Percentiles rank a stretch among this genome's conserved stretches.
Evolutionary conservation across 768 basidiomycete genomes (phyloP).

Genomic region (Leucosporidium yakuticum): DNA sequence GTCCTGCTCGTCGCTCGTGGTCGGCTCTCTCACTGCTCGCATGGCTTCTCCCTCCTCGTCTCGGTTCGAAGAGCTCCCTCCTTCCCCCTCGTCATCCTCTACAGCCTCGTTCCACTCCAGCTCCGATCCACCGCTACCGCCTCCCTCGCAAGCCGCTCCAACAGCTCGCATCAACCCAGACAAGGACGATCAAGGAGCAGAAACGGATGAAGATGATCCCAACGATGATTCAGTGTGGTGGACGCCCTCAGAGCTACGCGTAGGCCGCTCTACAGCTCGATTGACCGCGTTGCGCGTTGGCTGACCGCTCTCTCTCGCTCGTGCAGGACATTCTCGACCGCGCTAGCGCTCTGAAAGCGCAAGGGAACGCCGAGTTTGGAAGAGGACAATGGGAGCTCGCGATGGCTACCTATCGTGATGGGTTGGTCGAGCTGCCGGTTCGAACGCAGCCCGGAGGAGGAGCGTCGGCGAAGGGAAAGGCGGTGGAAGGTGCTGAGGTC

Average conservation of each 20-base stretch:
- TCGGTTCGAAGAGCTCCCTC: conserved; percentile 10
- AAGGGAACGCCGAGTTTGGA: conserved; percentile 24
- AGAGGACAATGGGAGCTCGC: conserved; percentile 19
- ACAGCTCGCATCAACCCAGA: neutral
- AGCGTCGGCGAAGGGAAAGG: conserved; percentile 18
- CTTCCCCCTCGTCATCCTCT: neutral
- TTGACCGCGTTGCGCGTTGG: neutral
- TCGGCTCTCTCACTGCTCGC: too few relatives aligned
- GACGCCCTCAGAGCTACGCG: conserved; percentile 5
- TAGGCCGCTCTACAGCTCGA: neutral
- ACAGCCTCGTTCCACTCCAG: neutral
- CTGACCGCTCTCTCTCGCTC: neutral
- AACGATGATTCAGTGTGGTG: neutral
- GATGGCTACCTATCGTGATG: conserved; percentile 27
- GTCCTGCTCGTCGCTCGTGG: too few relatives aligned
- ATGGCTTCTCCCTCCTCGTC: neutral
- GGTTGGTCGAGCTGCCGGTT: conserved; percentile 22
- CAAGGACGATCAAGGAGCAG: neutral
- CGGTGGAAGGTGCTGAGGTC: too few relatives aligned
- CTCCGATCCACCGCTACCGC: neutral
- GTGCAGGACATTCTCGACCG: conserved; percentile 21
- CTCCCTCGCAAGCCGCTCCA: neutral
- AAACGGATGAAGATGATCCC: neutral
- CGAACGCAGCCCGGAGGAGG: neutral
- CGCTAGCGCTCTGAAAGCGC: conserved; percentile 7